Evolutionary conservation across 371 early-diverging fungal genomes (phyloP), one percentile per base, ranked within the genome.

Genomic region (Mucor velutinosus): DNA sequence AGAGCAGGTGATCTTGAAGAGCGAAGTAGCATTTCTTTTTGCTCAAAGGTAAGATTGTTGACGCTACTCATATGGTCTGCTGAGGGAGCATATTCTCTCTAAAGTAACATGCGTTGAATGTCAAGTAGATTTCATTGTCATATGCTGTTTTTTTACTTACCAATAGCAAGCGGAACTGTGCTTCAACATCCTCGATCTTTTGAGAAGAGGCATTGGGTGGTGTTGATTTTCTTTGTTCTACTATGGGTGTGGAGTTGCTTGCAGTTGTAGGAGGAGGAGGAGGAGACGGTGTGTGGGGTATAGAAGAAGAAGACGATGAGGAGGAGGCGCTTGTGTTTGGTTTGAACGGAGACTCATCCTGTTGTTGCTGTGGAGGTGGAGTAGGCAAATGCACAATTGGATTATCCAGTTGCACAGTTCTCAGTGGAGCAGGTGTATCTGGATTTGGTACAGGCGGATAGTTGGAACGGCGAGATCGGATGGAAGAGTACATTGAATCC

Each of bases 41-140:
- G 81, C 39, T 77, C 78, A 14, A 75, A 67, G 11, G 81, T 74
- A 29, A 83, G 66, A 7, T 75, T 76, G 17, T 75, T 68, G 12
- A 83, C 70, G 27, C 62, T 71, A 7, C 72, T 78, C 23, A 76
- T 58, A 8, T 79, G 73, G 43, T 76, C 77, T 14, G 79, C 71
- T 8, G 81, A 78, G 30, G 81, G 69, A 14, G 78, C 81, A 69
- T 80, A 80, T 59, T 80, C 81, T 73, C 69, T 62, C 82, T 81
- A 14, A 14, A 0, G 37, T 2, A 1, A 14, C 37, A 37, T 37
- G 14, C 1, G 2, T 17, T 57, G 1, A 57, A 30, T 14, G 39
- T 39, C 7, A 45, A 8, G 37, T 1, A 11, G 12, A 56, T 53
- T 41, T 33, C 37, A 27, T 15, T 57, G 4, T 56, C 8, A 4